phyloP scores from a whole-genome alignment of 345 rosid species.

The Populus pruinosa region DNA sequence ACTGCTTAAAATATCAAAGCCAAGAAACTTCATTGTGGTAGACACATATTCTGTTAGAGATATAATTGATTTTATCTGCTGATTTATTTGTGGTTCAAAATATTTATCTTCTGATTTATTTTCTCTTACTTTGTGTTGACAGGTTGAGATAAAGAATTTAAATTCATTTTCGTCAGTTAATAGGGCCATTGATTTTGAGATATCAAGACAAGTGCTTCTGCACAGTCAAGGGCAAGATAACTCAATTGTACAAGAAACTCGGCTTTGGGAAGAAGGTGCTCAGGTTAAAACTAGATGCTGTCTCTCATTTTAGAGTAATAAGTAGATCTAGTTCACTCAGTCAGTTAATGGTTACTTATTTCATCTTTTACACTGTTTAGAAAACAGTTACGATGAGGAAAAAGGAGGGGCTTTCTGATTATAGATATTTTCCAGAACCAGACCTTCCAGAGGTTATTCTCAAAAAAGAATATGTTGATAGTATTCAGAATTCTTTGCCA shows the following conservation, averaged over 20 bases:
- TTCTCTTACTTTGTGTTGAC: slow-evolving; percentile 21
- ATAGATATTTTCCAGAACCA: slow-evolving; percentile 93
- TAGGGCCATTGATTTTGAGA: slow-evolving; percentile 89
- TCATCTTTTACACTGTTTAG: slow-evolving; percentile 36
- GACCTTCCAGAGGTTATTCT: slow-evolving; percentile 88
- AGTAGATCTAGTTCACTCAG: not conserved
- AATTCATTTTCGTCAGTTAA: slow-evolving; percentile 85
- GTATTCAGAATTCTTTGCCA: slow-evolving; percentile 56
- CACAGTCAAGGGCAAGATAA: slow-evolving; percentile 62
- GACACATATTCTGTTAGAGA: too few species aligned
- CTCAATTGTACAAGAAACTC: slow-evolving; percentile 83
- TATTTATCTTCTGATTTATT: slow-evolving; percentile 16
- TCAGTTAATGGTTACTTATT: slow-evolving; percentile 13
- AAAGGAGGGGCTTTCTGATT: slow-evolving; percentile 95
- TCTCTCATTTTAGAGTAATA: slow-evolving; percentile 3
- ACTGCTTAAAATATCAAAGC: too few species aligned
- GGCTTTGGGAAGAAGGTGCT: slow-evolving; percentile 95
- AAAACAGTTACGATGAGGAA: slow-evolving; percentile 92
- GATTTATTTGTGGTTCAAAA: not conserved
- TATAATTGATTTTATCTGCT: not conserved
- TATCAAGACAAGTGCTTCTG: slow-evolving; percentile 68
- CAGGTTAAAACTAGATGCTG: slow-evolving; percentile 45
- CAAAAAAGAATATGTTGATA: slow-evolving; percentile 57
- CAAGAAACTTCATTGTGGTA: too few species aligned
- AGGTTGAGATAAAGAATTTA: slow-evolving; percentile 93